phyloP scores from a whole-genome alignment of 768 basidiomycete genomes.

The Floccularia luteovirens region DNA sequence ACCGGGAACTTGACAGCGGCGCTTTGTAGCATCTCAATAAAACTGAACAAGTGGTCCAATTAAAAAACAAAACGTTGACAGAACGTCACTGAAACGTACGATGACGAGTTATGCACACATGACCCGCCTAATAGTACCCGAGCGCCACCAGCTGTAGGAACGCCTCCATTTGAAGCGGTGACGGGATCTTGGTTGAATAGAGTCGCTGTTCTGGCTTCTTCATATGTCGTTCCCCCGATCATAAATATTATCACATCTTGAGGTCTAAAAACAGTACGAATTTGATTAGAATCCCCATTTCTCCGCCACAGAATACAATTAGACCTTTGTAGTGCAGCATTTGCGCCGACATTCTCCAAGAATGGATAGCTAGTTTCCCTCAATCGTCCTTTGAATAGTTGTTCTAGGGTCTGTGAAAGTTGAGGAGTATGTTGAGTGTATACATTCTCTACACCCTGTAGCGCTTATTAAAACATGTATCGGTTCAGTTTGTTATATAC shows the following conservation, averaged over 20 bases:
- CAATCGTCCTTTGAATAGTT: constrained; percentile 78
- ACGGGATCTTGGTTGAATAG: constrained; percentile 79
- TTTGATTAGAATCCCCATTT: neutral
- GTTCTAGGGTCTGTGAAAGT: constrained; percentile 86
- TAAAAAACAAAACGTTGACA: constrained; percentile 4
- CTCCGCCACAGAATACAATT: neutral
- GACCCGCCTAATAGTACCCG: constrained; percentile 89
- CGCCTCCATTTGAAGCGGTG: constrained; percentile 35
- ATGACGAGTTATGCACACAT: constrained; percentile 90
- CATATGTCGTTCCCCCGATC: constrained; percentile 94
- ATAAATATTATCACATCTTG: constrained; percentile 97
- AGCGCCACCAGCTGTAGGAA: constrained; percentile 50
- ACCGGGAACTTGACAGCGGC: constrained; percentile 56
- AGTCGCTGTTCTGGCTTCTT: constrained; percentile 82
- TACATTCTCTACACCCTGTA: constrained; percentile 94
- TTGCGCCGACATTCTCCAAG: constrained; percentile 55
- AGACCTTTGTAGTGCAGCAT: constrained; percentile 67
- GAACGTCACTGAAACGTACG: constrained; percentile 46
- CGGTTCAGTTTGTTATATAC: neutral
- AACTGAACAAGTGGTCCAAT: constrained; percentile 35
- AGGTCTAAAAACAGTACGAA: constrained; percentile 47
- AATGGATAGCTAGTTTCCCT: constrained; percentile 90
- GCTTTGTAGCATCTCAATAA: constrained; percentile 81
- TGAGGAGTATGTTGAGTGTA: constrained; percentile 97
- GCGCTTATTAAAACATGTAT: neutral